A percentile compares a stretch with the other conserved stretches of the same genome.
phyloP scores from a whole-genome alignment of 495 filamentous ascomycete species.

The Hypoxylon crocopeplum region DNA sequence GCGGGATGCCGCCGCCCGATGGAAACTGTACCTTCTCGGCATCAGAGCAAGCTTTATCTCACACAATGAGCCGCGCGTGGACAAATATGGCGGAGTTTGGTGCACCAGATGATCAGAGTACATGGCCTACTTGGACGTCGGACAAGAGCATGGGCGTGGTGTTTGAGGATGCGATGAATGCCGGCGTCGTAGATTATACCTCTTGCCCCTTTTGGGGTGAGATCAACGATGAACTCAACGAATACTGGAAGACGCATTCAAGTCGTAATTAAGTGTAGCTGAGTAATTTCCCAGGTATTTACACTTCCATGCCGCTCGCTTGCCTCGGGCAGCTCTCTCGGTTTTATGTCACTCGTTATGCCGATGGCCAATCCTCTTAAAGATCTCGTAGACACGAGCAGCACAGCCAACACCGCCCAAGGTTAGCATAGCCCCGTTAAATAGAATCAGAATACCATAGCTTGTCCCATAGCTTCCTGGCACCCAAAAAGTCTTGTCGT shows the following conservation, averaged over 20 bases:
- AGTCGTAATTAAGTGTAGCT: too few species aligned
- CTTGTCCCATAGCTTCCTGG: constrained; percentile 51
- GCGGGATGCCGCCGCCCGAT: constrained; percentile 32
- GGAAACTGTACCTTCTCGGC: constrained; percentile 44
- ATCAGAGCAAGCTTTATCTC: constrained; percentile 40
- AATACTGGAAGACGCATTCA: constrained; percentile 17
- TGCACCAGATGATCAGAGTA: constrained; percentile 28
- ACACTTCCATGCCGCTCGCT: too few species aligned
- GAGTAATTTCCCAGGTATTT: too few species aligned
- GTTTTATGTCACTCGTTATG: constrained; percentile 8
- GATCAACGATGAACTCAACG: constrained; percentile 30
- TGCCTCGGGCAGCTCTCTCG: too few species aligned
- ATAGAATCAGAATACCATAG: constrained; percentile 60
- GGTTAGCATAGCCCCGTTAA: constrained; percentile 54
- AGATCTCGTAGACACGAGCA: constrained; percentile 12
- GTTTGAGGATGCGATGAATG: constrained; percentile 33
- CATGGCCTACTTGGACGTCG: constrained; percentile 42
- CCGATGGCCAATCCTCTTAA: constrained; percentile 24
- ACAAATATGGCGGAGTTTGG: constrained; percentile 46
- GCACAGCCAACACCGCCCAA: constrained; percentile 24
- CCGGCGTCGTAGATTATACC: constrained; percentile 42
- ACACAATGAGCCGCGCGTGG: constrained; percentile 46
- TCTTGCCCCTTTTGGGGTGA: constrained; percentile 44
- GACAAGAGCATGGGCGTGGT: constrained; percentile 37
- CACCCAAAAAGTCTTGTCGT: constrained; percentile 13